A percentile compares a stretch with the other conserved stretches of the same genome.
These are phyloP conservation scores for Schizophyllum commune DNA, from an alignment of 1,284 basidiomycete genomes.

Conservation along the genomic window DNA sequence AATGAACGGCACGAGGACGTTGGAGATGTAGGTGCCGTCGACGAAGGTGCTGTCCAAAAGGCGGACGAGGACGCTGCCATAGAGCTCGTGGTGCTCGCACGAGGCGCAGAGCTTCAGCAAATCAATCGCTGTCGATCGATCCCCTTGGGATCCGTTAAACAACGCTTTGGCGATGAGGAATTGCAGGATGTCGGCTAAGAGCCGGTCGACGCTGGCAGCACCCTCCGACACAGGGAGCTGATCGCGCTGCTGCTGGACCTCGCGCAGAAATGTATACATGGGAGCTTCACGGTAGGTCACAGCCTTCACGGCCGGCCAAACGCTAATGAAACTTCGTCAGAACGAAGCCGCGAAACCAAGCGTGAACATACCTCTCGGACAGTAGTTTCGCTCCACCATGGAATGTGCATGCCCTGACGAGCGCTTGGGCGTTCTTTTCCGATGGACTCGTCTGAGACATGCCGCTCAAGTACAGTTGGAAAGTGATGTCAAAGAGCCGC, in stretches of 20 bases:
- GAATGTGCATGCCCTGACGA: too few relatives aligned
- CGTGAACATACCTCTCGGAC: too few relatives aligned
- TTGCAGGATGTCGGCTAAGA: neutral
- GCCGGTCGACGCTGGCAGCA: neutral
- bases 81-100: neutral
- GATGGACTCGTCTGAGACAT: neutral
- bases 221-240: neutral
- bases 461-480: neutral
- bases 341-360: neutral
- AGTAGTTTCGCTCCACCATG: too few relatives aligned
- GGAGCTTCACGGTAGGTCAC: neutral
- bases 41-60: neutral
- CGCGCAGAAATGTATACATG: neutral
- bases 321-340: neutral
- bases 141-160: neutral
- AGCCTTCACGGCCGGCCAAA: neutral
- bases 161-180: neutral
- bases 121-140: neutral
- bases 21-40: neutral
- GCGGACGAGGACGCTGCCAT: neutral
- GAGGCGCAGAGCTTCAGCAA: neutral
- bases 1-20: constrained; percentile 2
- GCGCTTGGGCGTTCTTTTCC: too few relatives aligned
- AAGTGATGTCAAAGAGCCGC: neutral
- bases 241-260: neutral